phyloP scores from a whole-genome alignment of 768 basidiomycete species.

The Amanita subjunquillea region DNA sequence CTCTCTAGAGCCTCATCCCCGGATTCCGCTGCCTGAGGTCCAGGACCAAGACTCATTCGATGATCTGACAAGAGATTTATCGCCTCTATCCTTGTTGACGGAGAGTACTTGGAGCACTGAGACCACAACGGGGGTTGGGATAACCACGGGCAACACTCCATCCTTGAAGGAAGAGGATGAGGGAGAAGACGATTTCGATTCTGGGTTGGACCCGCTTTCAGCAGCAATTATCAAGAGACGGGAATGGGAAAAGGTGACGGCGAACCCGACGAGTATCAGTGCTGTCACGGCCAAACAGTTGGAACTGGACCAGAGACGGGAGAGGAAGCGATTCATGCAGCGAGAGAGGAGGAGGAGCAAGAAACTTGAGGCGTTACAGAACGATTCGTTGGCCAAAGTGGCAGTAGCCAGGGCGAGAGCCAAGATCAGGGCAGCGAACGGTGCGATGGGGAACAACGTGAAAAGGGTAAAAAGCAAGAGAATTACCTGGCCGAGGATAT shows the following conservation, averaged over 20 bases:
- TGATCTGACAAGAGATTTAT: not conserved
- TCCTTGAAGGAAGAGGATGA: too few species aligned
- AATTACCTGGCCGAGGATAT: constrained; percentile 18
- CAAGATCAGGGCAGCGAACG: not conserved
- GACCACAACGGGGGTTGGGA: not conserved
- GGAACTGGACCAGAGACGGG: not conserved
- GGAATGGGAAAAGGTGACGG: not conserved
- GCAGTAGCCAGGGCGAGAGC: not conserved
- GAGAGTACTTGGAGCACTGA: not conserved
- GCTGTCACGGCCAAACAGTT: not conserved
- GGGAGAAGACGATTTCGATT: too few species aligned
- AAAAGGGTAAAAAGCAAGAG: constrained; percentile 6
- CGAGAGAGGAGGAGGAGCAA: not conserved
- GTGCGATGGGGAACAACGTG: not conserved
- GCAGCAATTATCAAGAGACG: not conserved
- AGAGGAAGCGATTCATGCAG: not conserved
- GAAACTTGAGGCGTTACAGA: not conserved
- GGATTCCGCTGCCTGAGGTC: not conserved
- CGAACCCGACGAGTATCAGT: not conserved
- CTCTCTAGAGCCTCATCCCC: not conserved
- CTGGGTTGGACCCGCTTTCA: not conserved
- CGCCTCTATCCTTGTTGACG: constrained; percentile 4
- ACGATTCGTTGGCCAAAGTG: not conserved
- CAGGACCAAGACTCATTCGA: not conserved
- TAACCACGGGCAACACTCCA: not conserved